Conservation (phyloP, 108 stramenopile species). For the Schizochytrium sp. region DNA sequence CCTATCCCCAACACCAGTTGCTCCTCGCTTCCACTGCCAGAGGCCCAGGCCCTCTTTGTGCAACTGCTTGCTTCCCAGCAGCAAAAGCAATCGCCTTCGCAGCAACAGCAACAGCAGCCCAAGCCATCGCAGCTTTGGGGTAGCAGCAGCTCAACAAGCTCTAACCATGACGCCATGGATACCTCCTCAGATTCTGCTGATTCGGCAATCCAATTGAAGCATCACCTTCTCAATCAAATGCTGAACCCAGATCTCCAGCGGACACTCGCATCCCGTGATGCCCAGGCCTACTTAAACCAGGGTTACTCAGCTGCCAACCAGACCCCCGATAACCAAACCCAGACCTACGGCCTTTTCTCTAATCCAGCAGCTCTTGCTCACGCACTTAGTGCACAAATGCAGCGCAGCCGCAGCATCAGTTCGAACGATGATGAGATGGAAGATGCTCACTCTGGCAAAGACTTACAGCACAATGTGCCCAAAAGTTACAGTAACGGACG, state of each 20-base stretch:
- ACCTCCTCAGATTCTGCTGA: neutral
- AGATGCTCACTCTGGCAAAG: neutral
- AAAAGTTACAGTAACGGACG: slow-evolving; percentile 40
- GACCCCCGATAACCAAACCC: neutral
- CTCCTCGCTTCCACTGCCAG: slow-evolving; percentile 19
- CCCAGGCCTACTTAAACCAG: neutral
- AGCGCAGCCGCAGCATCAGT: neutral
- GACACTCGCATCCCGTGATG: neutral
- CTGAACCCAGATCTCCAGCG: slow-evolving; percentile 1
- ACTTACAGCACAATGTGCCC: neutral
- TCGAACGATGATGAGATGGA: neutral
- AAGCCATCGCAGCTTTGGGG: no score
- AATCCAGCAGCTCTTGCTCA: slow-evolving; percentile 19
- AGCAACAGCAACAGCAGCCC: slow-evolving; percentile 34
- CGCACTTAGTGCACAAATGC: slow-evolving; percentile 2
- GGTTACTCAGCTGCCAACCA: slow-evolving; percentile 30
- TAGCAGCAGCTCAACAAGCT: neutral
- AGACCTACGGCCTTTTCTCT: neutral
- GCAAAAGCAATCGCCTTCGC: neutral
- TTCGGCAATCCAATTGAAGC: neutral
- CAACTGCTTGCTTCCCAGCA: slow-evolving; percentile 15
- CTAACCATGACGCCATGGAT: neutral
- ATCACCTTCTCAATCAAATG: neutral
- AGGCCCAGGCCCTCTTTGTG: slow-evolving; percentile 40
- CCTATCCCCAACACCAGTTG: neutral